Percentiles rank a stretch among this genome's conserved stretches.
phyloP scores from a whole-genome alignment of 768 basidiomycete genomes.

The Mycena latifolia region DNA sequence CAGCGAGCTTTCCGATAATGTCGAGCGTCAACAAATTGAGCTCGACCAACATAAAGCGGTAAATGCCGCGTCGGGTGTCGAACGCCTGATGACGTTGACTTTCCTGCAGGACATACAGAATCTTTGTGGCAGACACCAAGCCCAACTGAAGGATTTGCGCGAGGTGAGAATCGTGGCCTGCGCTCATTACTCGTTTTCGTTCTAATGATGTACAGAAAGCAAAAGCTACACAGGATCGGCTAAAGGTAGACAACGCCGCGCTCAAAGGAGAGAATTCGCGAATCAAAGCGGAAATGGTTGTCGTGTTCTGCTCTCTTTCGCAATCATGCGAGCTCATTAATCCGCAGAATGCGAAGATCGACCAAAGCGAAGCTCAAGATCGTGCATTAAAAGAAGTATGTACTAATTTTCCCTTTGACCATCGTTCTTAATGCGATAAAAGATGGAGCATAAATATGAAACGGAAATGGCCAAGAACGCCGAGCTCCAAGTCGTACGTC shows the following conservation, averaged over 20 bases:
- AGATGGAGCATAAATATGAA: neutral
- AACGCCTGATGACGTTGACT: neutral
- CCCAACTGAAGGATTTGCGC: neutral
- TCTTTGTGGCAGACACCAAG: neutral
- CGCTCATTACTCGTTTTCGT: too few species aligned
- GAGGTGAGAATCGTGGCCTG: neutral
- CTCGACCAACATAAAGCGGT: neutral
- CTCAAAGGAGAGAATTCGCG: neutral
- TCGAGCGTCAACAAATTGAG: neutral
- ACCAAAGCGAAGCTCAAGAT: neutral
- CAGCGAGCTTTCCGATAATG: neutral
- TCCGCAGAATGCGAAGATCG: neutral
- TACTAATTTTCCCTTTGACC: neutral
- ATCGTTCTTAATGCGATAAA: neutral
- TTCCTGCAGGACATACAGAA: neutral
- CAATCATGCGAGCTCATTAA: neutral
- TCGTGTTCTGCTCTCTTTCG: neutral
- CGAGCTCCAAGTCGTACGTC: neutral
- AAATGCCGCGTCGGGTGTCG: neutral
- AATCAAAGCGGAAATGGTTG: too few species aligned
- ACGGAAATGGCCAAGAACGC: neutral
- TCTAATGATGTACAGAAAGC: neutral
- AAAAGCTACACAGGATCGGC: neutral
- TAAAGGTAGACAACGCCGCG: neutral
- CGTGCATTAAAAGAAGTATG: neutral